phyloP scores from a whole-genome alignment of 805 yeast genomes.

The Kazachstania africana region DNA sequence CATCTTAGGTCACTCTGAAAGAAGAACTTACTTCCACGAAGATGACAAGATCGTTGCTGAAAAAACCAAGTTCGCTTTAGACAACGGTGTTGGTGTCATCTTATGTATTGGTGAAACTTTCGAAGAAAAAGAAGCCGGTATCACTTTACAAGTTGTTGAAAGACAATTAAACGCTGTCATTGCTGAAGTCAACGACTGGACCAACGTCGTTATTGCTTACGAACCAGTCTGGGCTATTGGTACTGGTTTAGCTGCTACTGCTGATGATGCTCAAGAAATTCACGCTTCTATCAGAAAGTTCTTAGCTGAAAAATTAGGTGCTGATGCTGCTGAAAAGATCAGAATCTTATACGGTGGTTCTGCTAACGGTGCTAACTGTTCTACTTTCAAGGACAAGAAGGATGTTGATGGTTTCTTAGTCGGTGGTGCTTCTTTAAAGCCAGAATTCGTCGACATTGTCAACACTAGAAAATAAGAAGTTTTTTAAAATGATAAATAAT shows the following conservation, averaged over 20 bases:
- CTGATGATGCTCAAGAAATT: slow-evolving; percentile 94
- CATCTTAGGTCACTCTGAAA: slow-evolving; percentile 95
- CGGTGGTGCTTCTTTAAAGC: slow-evolving; percentile 98
- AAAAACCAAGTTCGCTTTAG: slow-evolving; percentile 90
- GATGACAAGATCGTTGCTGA: slow-evolving; percentile 83
- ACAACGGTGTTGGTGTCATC: slow-evolving; percentile 79
- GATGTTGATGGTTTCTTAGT: slow-evolving; percentile 98
- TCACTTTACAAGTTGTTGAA: slow-evolving; percentile 76
- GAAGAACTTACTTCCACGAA: slow-evolving; percentile 90
- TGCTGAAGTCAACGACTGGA: slow-evolving; percentile 77
- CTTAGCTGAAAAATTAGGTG: slow-evolving; percentile 68
- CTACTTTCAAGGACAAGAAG: slow-evolving; percentile 77
- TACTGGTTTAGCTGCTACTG: slow-evolving; percentile 97
- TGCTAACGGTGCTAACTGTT: slow-evolving; percentile 89
- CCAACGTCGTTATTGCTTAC: slow-evolving; percentile 87
- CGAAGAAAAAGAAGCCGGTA: slow-evolving; percentile 85
- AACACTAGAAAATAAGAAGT: slow-evolving; percentile 63
- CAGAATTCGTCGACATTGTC: slow-evolving; percentile 92
- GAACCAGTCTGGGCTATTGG: slow-evolving; percentile 99
- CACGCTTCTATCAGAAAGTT: slow-evolving; percentile 81
- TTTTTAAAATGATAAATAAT: slow-evolving; percentile 1
- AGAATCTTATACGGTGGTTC: slow-evolving; percentile 98
- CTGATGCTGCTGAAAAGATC: slow-evolving; percentile 57
- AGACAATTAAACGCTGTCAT: slow-evolving; percentile 86
- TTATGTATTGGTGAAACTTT: slow-evolving; percentile 96